Percentiles rank a stretch among this genome's conserved stretches.
These are phyloP conservation scores for Rhamnella rubrinervis DNA, from an alignment of 331 rosid species.

Conservation along the genomic window DNA sequence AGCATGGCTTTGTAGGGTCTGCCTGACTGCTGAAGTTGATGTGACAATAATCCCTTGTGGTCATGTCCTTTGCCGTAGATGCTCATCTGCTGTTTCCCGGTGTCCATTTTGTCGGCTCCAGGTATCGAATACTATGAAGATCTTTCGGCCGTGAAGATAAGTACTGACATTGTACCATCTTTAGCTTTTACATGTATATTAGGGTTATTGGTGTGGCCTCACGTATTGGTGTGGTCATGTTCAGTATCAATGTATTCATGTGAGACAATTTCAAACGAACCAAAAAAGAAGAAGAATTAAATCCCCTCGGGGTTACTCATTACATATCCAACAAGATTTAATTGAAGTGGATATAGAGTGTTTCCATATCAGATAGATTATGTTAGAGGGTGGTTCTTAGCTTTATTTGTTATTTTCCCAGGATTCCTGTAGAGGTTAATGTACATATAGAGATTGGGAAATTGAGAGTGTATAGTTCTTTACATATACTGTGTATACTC, in stretches of 20 bases:
- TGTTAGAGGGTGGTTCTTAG: too few relatives aligned
- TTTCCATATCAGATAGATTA: too few relatives aligned
- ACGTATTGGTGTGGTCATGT: not conserved
- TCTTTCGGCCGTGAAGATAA: conserved; percentile 63
- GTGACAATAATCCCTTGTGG: conserved; percentile 92
- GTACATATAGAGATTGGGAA: not conserved
- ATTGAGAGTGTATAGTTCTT: too few relatives aligned
- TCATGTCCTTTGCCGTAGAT: conserved; percentile 89
- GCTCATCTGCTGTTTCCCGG: conserved; percentile 85
- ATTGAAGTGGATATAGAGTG: not conserved
- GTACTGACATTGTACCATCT: too few relatives aligned
- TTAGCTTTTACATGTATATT: not conserved
- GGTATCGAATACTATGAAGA: conserved; percentile 71
- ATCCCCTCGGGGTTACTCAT: not conserved
- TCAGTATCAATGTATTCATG: not conserved
- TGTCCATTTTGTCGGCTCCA: conserved; percentile 96
- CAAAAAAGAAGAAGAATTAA: not conserved
- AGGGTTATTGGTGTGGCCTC: not conserved
- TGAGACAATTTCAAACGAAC: not conserved
- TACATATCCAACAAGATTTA: not conserved
- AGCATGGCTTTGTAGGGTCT: conserved; percentile 92
- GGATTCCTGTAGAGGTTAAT: not conserved
- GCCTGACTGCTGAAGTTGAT: conserved; percentile 80
- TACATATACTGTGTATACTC: too few relatives aligned
- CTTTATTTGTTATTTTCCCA: too few relatives aligned